A percentile compares a stretch with the other conserved stretches of the same genome.
phyloP scores from a whole-genome alignment of 768 basidiomycete genomes.

The Pleurotus eryngii region DNA sequence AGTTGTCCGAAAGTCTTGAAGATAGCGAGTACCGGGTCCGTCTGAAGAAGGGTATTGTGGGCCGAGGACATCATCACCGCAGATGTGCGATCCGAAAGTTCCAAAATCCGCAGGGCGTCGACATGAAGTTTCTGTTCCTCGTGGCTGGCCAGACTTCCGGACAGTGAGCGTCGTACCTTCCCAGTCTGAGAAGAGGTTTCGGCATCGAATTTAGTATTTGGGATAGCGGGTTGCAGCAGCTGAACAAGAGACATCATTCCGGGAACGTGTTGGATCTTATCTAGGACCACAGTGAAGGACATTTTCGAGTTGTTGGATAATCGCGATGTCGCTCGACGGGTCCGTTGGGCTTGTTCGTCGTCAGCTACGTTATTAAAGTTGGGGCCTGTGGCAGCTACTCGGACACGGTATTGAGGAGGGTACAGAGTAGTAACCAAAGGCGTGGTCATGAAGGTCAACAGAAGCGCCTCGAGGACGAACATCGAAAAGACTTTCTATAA shows the following conservation, averaged over 20 bases:
- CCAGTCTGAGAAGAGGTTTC: no score
- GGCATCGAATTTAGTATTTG: not conserved
- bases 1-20: constrained; percentile 77
- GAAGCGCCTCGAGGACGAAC: constrained; percentile 86
- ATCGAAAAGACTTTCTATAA: constrained; percentile 78
- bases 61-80: constrained; percentile 82
- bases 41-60: constrained; percentile 63
- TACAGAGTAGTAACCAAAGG: constrained; percentile 68
- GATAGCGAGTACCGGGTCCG: constrained; percentile 70
- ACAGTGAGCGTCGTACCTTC: constrained; percentile 2
- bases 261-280: constrained; percentile 86
- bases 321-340: constrained; percentile 7
- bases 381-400: constrained; percentile 41
- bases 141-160: constrained; percentile 12
- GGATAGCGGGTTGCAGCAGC: constrained; percentile 53
- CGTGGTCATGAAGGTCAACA: constrained; percentile 84
- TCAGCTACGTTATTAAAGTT: constrained; percentile 45
- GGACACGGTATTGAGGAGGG: constrained; percentile 57
- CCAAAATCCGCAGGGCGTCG: constrained; percentile 84
- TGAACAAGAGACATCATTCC: constrained; percentile 89
- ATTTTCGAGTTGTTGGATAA: constrained; percentile 35
- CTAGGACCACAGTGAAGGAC: constrained; percentile 82
- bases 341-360: constrained; percentile 25
- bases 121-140: constrained; percentile 19
- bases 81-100: constrained; percentile 81